Conservation (phyloP, 768 basidiomycete genomes). For the Suillus luteus region DNA sequence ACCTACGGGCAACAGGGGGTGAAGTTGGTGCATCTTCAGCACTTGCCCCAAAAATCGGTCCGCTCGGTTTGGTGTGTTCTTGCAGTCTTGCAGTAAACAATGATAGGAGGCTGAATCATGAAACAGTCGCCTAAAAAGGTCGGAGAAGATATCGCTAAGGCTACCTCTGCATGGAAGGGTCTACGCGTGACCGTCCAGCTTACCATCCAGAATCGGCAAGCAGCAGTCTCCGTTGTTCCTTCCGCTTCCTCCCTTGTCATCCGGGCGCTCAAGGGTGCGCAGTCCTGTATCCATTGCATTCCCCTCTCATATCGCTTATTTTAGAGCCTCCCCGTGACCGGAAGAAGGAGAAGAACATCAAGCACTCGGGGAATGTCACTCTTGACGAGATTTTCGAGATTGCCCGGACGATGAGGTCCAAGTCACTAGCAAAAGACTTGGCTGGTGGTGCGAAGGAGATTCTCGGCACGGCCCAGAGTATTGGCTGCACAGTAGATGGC, state of each 20-base stretch:
- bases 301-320: constrained; percentile 16
- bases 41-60: constrained; percentile 99
- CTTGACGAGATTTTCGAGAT: constrained; percentile 94
- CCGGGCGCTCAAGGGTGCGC: constrained; percentile 92
- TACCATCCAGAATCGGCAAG: constrained; percentile 99
- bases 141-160: constrained; percentile 99
- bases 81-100: constrained; percentile 5
- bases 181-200: constrained; percentile 98
- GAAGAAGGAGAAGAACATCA: constrained; percentile 99
- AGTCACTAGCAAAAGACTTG: constrained; percentile 91
- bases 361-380: constrained; percentile 92
- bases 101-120: constrained; percentile 18
- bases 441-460: constrained; percentile 95
- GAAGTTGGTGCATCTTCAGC: constrained; percentile 99
- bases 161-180: constrained; percentile 98
- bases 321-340: constrained; percentile 97
- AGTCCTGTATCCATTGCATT: neutral
- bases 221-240: constrained; percentile 93
- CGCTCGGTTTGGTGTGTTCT: constrained; percentile 90
- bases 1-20: constrained; percentile 97
- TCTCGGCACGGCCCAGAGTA: constrained; percentile 93
- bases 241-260: constrained; percentile 98
- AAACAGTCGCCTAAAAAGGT: constrained; percentile 98
- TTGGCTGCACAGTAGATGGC: constrained; percentile 97
- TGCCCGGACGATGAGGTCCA: constrained; percentile 93